phyloP scores from a whole-genome alignment of 2,329 filamentous ascomycete species.

The Fusarium poae region DNA sequence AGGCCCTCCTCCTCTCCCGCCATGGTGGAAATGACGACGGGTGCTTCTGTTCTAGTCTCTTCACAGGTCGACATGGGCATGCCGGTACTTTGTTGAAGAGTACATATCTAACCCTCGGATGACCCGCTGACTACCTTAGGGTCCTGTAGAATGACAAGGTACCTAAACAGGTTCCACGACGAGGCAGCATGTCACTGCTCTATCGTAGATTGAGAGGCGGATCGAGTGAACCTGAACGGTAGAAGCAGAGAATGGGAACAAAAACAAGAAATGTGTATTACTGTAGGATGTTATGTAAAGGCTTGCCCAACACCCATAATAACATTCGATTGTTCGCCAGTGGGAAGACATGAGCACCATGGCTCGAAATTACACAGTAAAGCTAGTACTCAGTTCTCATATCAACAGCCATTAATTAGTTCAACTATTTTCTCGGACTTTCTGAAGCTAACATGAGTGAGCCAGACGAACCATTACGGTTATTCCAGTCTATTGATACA shows the following conservation, averaged over 20 bases:
- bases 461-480: background rate
- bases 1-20: slow-evolving; percentile 2
- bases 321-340: slow-evolving; percentile 13
- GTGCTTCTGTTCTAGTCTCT: slow-evolving; percentile 19
- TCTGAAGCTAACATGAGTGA: too few species aligned
- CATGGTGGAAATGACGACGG: slow-evolving; percentile 37
- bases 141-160: slow-evolving; percentile 31
- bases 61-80: slow-evolving; percentile 2
- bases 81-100: slow-evolving; percentile 27
- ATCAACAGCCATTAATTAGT: background rate
- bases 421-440: background rate
- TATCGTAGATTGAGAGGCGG: slow-evolving; percentile 35
- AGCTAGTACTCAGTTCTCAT: background rate
- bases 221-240: slow-evolving; percentile 18
- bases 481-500: slow-evolving; percentile 29
- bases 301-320: slow-evolving; percentile 14
- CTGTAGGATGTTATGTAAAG: slow-evolving; percentile 4
- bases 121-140: slow-evolving; percentile 27
- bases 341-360: background rate
- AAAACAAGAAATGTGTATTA: background rate
- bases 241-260: slow-evolving; percentile 20
- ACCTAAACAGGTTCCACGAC: slow-evolving; percentile 42
- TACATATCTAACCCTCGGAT: slow-evolving; percentile 15
- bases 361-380: background rate
- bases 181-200: slow-evolving; percentile 40